Evolutionary conservation across 2,329 filamentous ascomycete species (phyloP), one percentile per base, ranked within the genome.

Genomic region (Sporothrix brasiliensis): DNA sequence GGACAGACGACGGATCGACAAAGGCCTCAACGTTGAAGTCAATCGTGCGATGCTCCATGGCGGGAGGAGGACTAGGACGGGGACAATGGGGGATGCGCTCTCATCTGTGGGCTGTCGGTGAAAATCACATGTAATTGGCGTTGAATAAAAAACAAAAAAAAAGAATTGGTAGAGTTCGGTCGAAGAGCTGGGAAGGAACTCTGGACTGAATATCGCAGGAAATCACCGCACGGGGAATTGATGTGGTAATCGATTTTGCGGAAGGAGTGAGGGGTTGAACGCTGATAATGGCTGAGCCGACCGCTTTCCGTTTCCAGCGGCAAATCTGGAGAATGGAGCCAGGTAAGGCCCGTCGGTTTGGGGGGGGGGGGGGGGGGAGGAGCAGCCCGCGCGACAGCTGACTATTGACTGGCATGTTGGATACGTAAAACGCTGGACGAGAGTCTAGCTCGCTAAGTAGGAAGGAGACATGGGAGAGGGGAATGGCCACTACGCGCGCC

Each of bases 1-100:
- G 92, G 74, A 97, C 92, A 69, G 91, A 95, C 56, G 88, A 88
- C 67, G 93, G 92, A 81, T 98, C 95, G 71, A 94, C 92, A 79
- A 97, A 96, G 78, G 97, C 90, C 79, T 97, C 94, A 79, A 99
- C 88, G 75, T 92, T 92, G 83, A 97, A 97, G 81, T 97, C 93
- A 76, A 93, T 92, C 71, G 92, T 89, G 13, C 67, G 73, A 49
- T 73, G 71, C 27, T 74, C 73, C 72, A 73, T 74, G 53, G 72
- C 68, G 52, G 65, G 58, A 27, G 14, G 67, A 27, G n/a, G 56
- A 30, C 16, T 39, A 52, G 44, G 21, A 44, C 41, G 10, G 60
- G 39, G 52, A 53, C 39, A 60, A 60, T 60, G 21, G 77, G 14
- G 49, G 19, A 3, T 27, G 63, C 27, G 11, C 10, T 52, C 47